These are phyloP conservation scores for Cicer judaicum DNA, from an alignment of 306 rosid species.

Conservation along the genomic window DNA sequence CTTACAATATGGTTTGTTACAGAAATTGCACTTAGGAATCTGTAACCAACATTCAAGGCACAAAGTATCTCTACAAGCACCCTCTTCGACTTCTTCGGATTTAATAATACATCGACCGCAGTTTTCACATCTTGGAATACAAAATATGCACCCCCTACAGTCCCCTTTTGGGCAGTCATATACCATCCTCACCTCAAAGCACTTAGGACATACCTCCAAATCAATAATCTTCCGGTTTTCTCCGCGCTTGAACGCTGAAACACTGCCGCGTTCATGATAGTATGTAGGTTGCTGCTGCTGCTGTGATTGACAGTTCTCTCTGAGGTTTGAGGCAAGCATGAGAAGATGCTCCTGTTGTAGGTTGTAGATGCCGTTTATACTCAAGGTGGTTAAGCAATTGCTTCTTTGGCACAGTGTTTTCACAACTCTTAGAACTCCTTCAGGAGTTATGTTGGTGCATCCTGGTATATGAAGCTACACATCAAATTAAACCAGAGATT, in stretches of 20 bases:
- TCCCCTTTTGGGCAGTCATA: conserved; percentile 66
- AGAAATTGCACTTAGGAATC: conserved; percentile 78
- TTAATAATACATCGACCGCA: conserved; percentile 68
- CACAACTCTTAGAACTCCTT: conserved; percentile 68
- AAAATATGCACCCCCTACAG: conserved; percentile 71
- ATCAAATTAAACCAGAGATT: conserved; percentile 41
- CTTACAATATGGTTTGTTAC: conserved; percentile 82
- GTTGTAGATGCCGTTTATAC: conserved; percentile 72
- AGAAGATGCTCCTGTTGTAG: conserved; percentile 63
- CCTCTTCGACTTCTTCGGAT: conserved; percentile 56
- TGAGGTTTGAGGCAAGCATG: conserved; percentile 49
- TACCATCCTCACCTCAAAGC: conserved; percentile 60
- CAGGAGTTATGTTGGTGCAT: conserved; percentile 79
- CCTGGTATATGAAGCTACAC: conserved; percentile 76
- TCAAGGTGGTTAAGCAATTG: conserved; percentile 55
- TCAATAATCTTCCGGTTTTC: conserved; percentile 53
- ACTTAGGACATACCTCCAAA: conserved; percentile 69
- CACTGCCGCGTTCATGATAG: conserved; percentile 43
- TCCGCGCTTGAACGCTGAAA: conserved; percentile 19
- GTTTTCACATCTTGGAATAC: conserved; percentile 79
- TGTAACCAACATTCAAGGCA: conserved; percentile 76
- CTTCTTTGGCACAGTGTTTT: conserved; percentile 58
- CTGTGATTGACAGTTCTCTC: conserved; percentile 38
- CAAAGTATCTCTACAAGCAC: conserved; percentile 64
- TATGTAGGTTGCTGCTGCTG: conserved; percentile 45